Evolutionary conservation across 768 basidiomycete species (phyloP), one percentile per base, ranked within the genome.

Genomic region (Rhizopogon vinicolor): DNA sequence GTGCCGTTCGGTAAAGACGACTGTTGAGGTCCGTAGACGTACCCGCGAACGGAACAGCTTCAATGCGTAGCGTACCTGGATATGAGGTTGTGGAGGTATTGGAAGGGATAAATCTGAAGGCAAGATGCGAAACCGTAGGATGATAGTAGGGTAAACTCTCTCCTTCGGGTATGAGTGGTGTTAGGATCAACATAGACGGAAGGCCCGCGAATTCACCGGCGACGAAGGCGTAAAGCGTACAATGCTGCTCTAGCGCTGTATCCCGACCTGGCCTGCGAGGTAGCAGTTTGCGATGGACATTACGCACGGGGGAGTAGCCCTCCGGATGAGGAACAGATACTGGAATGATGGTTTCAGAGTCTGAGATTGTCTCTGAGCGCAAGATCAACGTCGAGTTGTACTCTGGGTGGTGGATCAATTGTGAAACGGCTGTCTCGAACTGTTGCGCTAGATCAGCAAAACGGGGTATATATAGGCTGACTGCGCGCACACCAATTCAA

Each of bases 351-450:
- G 25, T 14, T 1, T 14, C 7, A 33, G 72, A 62, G 44, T 84
- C 78, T 6, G 67, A 65, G 18, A 89, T 48, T 3, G 79, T 80
- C 40, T 96, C 91, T 0, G 93, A 89, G 2, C 95, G 83, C 16
- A 98, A 74, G 54, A 98, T 96, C 28, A 96, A 79, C 0, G 91
- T 89, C 0, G 92, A 93, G 65, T 95, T 96, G 67, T 92, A 91
- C 65, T 98, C 95, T 6, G 95, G 95, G 65, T 96, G 93, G 39
- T 89, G 80, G 7, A 93, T 75, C 16, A 96, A 75, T 58, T 91
- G 87, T 25, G 79, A 80, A 33, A 88, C 68, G 0, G 89, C 90
- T 1, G 68, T 64, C 60, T 88, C 82, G 65, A 97, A 97, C 91
- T 93, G 58, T 16, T 46, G 37, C 50, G 37, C 46, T 42, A 44